Conservation (phyloP, 306 rosid species). For the Medicago ruthenica region DNA sequence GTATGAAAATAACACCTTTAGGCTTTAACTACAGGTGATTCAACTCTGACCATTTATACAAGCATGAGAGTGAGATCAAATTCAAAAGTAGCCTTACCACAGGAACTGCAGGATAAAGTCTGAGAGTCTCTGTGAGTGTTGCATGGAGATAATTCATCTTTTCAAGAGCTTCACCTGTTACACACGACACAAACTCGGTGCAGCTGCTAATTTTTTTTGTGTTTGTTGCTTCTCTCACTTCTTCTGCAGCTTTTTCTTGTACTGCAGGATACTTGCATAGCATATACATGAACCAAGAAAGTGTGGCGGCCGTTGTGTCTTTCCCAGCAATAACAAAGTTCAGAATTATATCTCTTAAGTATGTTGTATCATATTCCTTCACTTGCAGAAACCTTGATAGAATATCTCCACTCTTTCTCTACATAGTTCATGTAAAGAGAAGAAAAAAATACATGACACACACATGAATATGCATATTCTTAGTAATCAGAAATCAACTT, state of each 20-base stretch:
- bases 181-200: conserved; percentile 50
- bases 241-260: conserved; percentile 68
- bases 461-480: background rate
- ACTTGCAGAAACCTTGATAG: conserved; percentile 74
- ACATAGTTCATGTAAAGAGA: background rate
- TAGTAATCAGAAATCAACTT: conserved; percentile 24
- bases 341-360: conserved; percentile 70
- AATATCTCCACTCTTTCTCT: conserved; percentile 64
- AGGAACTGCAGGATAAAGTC: conserved; percentile 82
- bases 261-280: conserved; percentile 67
- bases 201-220: conserved; percentile 46
- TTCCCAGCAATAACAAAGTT: conserved; percentile 75
- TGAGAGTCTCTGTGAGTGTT: conserved; percentile 78
- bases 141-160: conserved; percentile 82
- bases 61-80: conserved; percentile 14
- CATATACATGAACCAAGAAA: conserved; percentile 81
- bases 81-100: conserved; percentile 59
- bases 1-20: no score
- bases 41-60: background rate
- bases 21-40: no score
- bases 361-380: conserved; percentile 46
- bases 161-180: conserved; percentile 66
- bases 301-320: conserved; percentile 75
- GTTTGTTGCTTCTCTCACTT: conserved; percentile 60
- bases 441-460: background rate